phyloP scores from a whole-genome alignment of 345 rosid species.

The Gossypium herbaceum region DNA sequence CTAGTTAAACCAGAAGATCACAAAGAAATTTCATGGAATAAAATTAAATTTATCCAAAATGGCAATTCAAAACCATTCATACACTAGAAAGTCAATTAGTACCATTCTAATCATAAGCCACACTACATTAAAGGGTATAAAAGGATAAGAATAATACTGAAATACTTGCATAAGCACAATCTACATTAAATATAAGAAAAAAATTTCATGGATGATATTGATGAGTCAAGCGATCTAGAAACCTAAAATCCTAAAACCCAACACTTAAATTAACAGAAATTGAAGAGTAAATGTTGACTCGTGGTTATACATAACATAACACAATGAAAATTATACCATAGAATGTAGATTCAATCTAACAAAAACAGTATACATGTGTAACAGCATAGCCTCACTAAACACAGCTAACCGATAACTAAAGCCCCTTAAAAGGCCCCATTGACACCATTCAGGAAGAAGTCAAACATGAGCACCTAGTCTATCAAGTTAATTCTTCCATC shows the following conservation, averaged over 20 bases:
- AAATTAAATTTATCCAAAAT: neutral
- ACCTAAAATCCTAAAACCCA: neutral
- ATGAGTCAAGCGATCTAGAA: neutral
- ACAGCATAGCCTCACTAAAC: neutral
- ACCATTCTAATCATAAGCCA: neutral
- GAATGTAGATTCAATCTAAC: neutral
- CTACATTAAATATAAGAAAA: neutral
- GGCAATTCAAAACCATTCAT: neutral
- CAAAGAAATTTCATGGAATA: neutral
- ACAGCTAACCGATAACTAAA: neutral
- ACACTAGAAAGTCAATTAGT: neutral
- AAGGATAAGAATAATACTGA: neutral
- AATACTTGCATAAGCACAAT: neutral
- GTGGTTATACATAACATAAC: neutral
- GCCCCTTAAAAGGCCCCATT: too few relatives aligned
- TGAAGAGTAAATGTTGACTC: neutral
- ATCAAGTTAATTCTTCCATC: too few relatives aligned
- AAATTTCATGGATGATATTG: neutral
- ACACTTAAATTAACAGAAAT: neutral
- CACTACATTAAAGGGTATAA: neutral
- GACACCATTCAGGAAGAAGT: too few relatives aligned
- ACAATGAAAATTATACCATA: neutral
- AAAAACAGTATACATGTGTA: neutral
- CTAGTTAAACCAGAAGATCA: constrained; percentile 9
- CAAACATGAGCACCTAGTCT: too few relatives aligned